A percentile compares a stretch with the other conserved stretches of the same genome.
phyloP scores from a whole-genome alignment of 1,284 basidiomycete genomes.

The Fomitopsis palustris region DNA sequence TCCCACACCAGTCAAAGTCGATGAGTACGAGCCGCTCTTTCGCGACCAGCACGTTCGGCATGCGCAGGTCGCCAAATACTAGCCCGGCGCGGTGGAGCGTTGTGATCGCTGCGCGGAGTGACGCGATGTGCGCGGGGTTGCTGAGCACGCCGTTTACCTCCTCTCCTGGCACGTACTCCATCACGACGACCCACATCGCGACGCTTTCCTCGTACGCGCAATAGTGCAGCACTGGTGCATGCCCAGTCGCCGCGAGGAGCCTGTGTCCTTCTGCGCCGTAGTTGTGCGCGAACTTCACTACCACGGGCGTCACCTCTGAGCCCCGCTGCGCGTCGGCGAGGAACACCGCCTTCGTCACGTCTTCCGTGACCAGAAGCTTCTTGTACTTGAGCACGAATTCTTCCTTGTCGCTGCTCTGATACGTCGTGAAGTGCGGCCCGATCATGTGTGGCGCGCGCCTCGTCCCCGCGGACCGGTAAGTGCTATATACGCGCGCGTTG shows the following conservation, averaged over 20 bases:
- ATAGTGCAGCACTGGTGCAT: constrained; percentile 10
- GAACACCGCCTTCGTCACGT: constrained; percentile 5
- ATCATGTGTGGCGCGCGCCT: neutral
- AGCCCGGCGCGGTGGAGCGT: constrained; percentile 14
- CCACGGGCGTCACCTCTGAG: neutral
- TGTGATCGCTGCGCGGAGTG: constrained; percentile 9
- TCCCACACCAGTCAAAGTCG: constrained; percentile 25
- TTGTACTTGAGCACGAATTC: constrained; percentile 9
- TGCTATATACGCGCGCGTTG: neutral
- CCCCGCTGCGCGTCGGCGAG: constrained; percentile 4
- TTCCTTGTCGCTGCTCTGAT: neutral
- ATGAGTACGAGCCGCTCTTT: constrained; percentile 15
- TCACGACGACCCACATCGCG: constrained; percentile 20
- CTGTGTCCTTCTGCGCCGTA: constrained; percentile 13
- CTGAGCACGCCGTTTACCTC: constrained; percentile 1
- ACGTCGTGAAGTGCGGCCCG: constrained; percentile 9
- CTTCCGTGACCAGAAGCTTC: neutral
- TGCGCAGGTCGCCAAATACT: constrained; percentile 23
- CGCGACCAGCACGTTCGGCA: constrained; percentile 16
- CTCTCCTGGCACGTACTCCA: constrained; percentile 17
- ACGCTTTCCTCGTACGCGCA: constrained; percentile 4
- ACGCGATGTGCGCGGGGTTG: neutral
- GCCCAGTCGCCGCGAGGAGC: constrained; percentile 8
- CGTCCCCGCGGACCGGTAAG: neutral
- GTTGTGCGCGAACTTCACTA: constrained; percentile 14